Conservation (phyloP, 2,329 filamentous ascomycete genomes). For the Ophiostoma australiae region DNA sequence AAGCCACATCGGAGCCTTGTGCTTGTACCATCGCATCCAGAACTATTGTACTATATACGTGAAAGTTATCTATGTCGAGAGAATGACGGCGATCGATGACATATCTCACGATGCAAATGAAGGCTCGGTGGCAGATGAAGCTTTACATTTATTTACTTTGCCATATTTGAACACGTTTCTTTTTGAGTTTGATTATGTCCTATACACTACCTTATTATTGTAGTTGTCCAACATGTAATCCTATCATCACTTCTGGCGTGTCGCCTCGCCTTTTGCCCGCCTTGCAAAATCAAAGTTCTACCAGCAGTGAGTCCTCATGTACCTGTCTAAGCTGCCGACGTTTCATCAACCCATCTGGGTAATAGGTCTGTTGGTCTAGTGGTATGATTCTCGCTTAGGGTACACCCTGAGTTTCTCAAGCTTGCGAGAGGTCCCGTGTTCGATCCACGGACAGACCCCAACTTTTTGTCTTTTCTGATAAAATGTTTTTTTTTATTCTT, state of each 20-base stretch:
- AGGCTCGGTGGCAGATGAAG: too few relatives aligned
- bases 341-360: background rate
- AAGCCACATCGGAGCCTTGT: too few relatives aligned
- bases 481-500: background rate
- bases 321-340: background rate
- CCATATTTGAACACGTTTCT: too few relatives aligned
- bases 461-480: background rate
- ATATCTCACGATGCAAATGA: background rate
- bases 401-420: slow-evolving; percentile 12
- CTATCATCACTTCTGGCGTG: too few relatives aligned
- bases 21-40: too few relatives aligned
- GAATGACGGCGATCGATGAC: background rate
- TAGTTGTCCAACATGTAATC: too few relatives aligned
- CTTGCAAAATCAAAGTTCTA: too few relatives aligned
- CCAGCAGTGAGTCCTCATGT: background rate
- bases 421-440: slow-evolving; percentile 18
- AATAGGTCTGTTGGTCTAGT: slow-evolving; percentile 15
- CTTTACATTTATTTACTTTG: too few relatives aligned
- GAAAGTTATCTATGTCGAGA: background rate
- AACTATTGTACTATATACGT: too few relatives aligned
- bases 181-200: too few relatives aligned
- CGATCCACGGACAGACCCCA: slow-evolving; percentile 17
- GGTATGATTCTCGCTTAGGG: slow-evolving; percentile 15
- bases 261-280: too few relatives aligned
- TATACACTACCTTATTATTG: too few relatives aligned